These are phyloP conservation scores for Suhomyces wounanorum DNA, from an alignment of 1,139 yeast species.

Conservation along the genomic window DNA sequence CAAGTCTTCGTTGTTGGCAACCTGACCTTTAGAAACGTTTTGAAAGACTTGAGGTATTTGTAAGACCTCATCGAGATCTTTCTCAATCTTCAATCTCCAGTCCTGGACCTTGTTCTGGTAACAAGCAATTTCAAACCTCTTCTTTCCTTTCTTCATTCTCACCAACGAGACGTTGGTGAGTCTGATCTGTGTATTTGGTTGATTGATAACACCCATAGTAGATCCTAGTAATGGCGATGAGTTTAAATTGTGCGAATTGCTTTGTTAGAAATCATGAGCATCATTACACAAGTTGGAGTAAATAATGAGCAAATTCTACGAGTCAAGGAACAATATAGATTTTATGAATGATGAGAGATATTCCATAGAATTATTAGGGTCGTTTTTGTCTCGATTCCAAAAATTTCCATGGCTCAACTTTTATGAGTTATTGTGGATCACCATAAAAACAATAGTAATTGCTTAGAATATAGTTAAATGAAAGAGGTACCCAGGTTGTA, in stretches of 20 bases:
- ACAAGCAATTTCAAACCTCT: constrained; percentile 92
- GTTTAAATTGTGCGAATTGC: neutral
- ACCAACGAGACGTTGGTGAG: constrained; percentile 94
- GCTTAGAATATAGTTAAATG: too few relatives aligned
- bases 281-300: neutral
- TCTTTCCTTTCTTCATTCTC: constrained; percentile 85
- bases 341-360: too few relatives aligned
- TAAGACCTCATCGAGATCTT: constrained; percentile 90
- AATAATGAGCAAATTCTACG: neutral
- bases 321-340: too few relatives aligned
- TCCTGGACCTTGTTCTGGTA: constrained; percentile 97
- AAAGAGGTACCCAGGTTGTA: too few relatives aligned
- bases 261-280: neutral
- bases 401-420: too few relatives aligned
- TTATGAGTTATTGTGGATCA: too few relatives aligned
- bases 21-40: constrained; percentile 93
- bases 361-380: too few relatives aligned
- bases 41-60: constrained; percentile 94
- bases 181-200: constrained; percentile 85
- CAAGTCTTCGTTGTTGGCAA: constrained; percentile 86
- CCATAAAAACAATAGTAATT: too few relatives aligned
- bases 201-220: constrained; percentile 67
- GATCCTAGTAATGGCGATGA: neutral
- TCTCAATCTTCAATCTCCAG: constrained; percentile 86
- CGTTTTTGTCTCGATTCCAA: too few relatives aligned